Base-by-base conservation (phyloP, 257 asterid species). In the Solanum chiquidenum region DNA sequence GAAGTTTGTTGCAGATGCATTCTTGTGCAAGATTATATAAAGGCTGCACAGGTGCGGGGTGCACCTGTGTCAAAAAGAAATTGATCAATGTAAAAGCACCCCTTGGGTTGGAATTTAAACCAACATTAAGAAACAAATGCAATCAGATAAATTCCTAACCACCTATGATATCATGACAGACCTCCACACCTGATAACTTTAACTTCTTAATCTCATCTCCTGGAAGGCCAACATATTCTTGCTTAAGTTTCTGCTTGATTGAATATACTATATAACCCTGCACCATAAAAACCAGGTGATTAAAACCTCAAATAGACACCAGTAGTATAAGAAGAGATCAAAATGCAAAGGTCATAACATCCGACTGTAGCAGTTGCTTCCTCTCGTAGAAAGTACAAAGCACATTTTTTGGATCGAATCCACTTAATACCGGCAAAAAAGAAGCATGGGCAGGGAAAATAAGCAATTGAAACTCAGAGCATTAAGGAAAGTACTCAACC, bases 191-290 rank as follows among this genome's bases (percentile, higher is more conserved):
- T 73, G 97, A 96, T 83, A 92, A 89, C 93, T 86, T 97, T 93
- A 97, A 87, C 84, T 87, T 89, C 91, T 96, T 96, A 86, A 97
- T 91, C 90, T 96, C 97, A 83, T 88, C 93, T 37, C 93, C 94
- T n/a, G 92, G 92, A 84, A 94, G 92, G 88, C 98, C 98, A 87
- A 90, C 37, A 86, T 92, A 97, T 89, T 95, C 98, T 89, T 90
- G 94, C 95, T 95, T 97, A 85, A 97, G 96, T 89, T 95, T 96
- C 83, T 94, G 95, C 88, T 88, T 95, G 89, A 94, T 93, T 18
- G 99, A 93, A 91, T 95, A 97, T 52, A 97, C 89, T 87, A 97
- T 88, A 91, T 97, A 97, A 42, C 99, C 99, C 99, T 96, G 89
- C 86, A 62, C 33, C 88, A 86, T 20, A 46, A 69, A 58, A 5